These are phyloP conservation scores for Peniophora sp. DNA, from an alignment of 1,284 basidiomycete genomes.

Conservation along the genomic window DNA sequence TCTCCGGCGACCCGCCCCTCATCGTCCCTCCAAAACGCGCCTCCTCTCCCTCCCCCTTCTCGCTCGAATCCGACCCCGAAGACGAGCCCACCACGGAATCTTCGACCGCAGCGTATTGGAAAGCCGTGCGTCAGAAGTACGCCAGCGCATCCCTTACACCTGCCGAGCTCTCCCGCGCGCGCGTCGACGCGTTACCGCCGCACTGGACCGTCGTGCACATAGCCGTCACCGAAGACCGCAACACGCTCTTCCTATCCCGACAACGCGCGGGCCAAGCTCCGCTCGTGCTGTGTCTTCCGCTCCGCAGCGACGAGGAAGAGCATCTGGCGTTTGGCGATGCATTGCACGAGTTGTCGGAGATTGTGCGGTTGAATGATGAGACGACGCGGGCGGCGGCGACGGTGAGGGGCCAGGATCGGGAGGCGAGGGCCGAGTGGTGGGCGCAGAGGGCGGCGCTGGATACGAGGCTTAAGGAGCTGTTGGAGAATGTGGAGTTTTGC, in stretches of 20 bases:
- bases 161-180: conserved; percentile 26
- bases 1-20: conserved; percentile 25
- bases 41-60: neutral
- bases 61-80: conserved; percentile 20
- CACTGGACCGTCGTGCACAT: conserved; percentile 87
- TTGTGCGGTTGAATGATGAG: conserved; percentile 73
- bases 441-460: conserved; percentile 71
- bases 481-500: conserved; percentile 86
- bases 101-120: conserved; percentile 52
- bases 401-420: conserved; percentile 56
- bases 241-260: conserved; percentile 79
- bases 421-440: conserved; percentile 83
- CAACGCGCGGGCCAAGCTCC: conserved; percentile 60
- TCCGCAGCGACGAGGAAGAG: conserved; percentile 72
- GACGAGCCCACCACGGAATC: conserved; percentile 30
- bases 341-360: conserved; percentile 66
- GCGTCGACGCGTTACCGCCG: conserved; percentile 48
- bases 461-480: conserved; percentile 62
- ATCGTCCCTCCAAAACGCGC: neutral
- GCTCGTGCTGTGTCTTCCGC: conserved; percentile 82
- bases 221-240: conserved; percentile 74
- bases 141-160: conserved; percentile 35
- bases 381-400: conserved; percentile 69
- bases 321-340: conserved; percentile 75
- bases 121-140: conserved; percentile 46